Base-by-base conservation (phyloP, 768 basidiomycete genomes). In the Leccinum truebloodii region DNA sequence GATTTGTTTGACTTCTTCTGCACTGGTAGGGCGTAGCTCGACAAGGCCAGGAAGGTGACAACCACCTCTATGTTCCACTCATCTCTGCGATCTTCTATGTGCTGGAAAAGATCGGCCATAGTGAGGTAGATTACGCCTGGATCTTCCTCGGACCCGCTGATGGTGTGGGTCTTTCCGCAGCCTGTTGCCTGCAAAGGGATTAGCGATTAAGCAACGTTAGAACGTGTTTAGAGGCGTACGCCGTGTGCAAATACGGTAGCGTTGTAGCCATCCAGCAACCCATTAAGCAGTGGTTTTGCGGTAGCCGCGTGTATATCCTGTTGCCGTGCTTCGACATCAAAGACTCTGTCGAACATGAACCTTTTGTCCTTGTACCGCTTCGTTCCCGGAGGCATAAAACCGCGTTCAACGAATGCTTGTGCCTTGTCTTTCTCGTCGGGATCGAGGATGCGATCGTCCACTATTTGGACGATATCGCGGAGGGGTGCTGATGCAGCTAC, bases 141-240 rank as follows among this genome's bases (percentile, higher is more conserved):
- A 73, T 96, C 90, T 22, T 74, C 71, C 50, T 90, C 88, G 39
- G 91, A 89, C 59, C 96, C 96, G 68, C 94, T 97, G 74, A 99
- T 98, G 20, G 97, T 99, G 75, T 98, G 95, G 5, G 97, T 99
- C 77, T 99, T 99, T 64, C 97, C 97, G 73, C 97, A 98, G n/a
- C 97, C 97, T n/a, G 97, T 98, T 24, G 97, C 97, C 97, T 98
- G 69, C 20, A 48, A 59, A 49, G 62, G 57, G 52, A 65, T 69
- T 57, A 54, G 63, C 52, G 30, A 65, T 30, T 58, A 55, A 26
- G 61, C 22, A 34, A 20, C 16, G 26, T 54, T 28, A 57, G 20
- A 39, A 39, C 9, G 53, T 59, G 55, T 54, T 41, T 44, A 62
- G 63, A 51, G 58, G 79, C 92, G 73, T 75, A 98, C 97, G 39